These are phyloP conservation scores for Cutaneotrichosporon dermatis DNA, from an alignment of 1,284 basidiomycete genomes.

Conservation along the genomic window DNA sequence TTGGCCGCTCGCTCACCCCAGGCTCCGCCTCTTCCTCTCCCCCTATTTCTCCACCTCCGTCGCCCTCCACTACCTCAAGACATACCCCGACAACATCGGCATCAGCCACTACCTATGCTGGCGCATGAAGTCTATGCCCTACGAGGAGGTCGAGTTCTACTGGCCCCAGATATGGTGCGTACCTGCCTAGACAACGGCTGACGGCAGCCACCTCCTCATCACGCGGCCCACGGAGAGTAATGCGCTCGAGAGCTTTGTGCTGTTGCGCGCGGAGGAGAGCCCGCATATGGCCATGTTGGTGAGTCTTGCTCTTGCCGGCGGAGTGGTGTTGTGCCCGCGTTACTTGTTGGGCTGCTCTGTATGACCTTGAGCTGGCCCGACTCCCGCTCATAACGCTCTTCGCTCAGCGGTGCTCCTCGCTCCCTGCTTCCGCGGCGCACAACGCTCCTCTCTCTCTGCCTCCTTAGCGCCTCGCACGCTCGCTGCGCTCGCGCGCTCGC, in stretches of 20 bases:
- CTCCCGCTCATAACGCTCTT: no score
- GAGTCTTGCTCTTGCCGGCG: conserved; percentile 46
- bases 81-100: conserved; percentile 87
- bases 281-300: conserved; percentile 92
- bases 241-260: conserved; percentile 85
- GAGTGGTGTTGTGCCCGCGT: no score
- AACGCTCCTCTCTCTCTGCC: no score
- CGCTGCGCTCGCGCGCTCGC: not conserved
- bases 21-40: conserved; percentile 78
- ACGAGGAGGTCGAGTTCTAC: conserved; percentile 80
- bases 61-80: conserved; percentile 79
- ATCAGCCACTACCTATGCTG: conserved; percentile 92
- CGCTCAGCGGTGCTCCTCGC: no score
- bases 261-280: conserved; percentile 77
- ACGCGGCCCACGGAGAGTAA: conserved; percentile 83
- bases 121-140: conserved; percentile 70
- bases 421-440: no score
- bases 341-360: no score
- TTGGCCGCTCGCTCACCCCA: conserved; percentile 19
- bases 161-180: conserved; percentile 92
- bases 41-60: conserved; percentile 89
- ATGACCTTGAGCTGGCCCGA: no score
- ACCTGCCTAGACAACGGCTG: not conserved
- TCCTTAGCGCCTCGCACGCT: no score
- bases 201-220: conserved; percentile 75